phyloP scores from a whole-genome alignment of 805 yeast genomes.

The Scheffersomyces ergatensis region DNA sequence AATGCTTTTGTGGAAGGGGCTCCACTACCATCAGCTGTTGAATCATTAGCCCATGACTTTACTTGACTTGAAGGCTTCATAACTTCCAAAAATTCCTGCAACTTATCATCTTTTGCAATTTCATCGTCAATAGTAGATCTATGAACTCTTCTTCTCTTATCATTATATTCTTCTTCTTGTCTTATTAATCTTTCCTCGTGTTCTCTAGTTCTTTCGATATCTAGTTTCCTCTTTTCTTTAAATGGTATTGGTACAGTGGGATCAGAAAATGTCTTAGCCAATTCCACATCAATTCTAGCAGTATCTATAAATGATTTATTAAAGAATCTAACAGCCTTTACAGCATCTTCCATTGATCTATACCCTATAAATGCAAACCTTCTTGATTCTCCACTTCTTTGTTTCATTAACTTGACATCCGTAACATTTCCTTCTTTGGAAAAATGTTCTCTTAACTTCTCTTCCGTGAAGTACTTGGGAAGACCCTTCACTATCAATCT shows the following conservation, averaged over 20 bases:
- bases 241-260: constrained; percentile 70
- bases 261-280: constrained; percentile 85
- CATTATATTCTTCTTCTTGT: constrained; percentile 40
- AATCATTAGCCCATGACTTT: constrained; percentile 75
- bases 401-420: constrained; percentile 83
- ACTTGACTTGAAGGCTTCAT: constrained; percentile 73
- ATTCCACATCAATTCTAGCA: constrained; percentile 68
- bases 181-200: constrained; percentile 42
- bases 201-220: constrained; percentile 44
- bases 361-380: constrained; percentile 93
- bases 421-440: constrained; percentile 63
- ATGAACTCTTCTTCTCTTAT: constrained; percentile 29
- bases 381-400: constrained; percentile 81
- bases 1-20: constrained; percentile 45
- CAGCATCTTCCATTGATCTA: constrained; percentile 71
- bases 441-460: constrained; percentile 66
- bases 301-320: constrained; percentile 82
- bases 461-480: constrained; percentile 77
- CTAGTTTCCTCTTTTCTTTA: constrained; percentile 35
- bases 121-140: constrained; percentile 52
- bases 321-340: constrained; percentile 70
- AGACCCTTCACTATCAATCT: constrained; percentile 90
- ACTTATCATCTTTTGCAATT: constrained; percentile 60
- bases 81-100: constrained; percentile 78
- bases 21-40: constrained; percentile 43